Evolutionary conservation across 148 eudicot species (phyloP).

Genomic region (Vaccinium darrowii): DNA sequence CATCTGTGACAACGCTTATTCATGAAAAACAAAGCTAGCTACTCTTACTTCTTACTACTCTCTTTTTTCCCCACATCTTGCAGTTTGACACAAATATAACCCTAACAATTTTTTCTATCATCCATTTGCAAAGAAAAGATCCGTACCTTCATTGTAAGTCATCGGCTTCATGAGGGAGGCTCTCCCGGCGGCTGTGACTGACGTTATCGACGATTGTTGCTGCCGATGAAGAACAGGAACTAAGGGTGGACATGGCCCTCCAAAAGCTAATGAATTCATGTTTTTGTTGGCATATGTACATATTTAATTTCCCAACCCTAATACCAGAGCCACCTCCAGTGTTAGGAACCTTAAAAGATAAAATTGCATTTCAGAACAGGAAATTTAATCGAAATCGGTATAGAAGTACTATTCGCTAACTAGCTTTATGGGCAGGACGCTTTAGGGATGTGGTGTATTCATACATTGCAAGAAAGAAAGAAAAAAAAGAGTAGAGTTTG

Average conservation of each 20-base stretch:
- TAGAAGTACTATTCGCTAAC: not conserved
- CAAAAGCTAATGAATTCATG: not conserved
- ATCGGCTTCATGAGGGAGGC: not conserved
- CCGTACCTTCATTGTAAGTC: slow-evolving; percentile 2
- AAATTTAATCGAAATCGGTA: not conserved
- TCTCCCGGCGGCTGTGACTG: not conserved
- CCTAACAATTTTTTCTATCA: not conserved
- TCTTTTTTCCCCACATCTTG: not conserved
- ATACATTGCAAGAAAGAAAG: too few species aligned
- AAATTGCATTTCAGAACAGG: not conserved
- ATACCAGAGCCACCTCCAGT: too few species aligned
- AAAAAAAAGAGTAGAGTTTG: not conserved
- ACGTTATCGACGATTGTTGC: not conserved
- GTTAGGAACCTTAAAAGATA: not conserved
- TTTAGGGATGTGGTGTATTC: not conserved
- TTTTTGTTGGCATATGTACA: not conserved
- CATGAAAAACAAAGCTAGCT: not conserved
- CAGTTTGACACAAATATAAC: not conserved
- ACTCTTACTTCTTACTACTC: not conserved
- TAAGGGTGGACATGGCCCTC: not conserved
- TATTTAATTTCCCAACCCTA: not conserved
- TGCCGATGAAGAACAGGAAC: not conserved
- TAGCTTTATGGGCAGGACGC: not conserved
- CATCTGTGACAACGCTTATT: too few species aligned
- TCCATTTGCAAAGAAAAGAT: not conserved